Percentiles rank a stretch among this genome's conserved stretches.
These are phyloP conservation scores for Parafenestella ontariensis DNA, from an alignment of 2,329 filamentous ascomycete species.

Conservation along the genomic window DNA sequence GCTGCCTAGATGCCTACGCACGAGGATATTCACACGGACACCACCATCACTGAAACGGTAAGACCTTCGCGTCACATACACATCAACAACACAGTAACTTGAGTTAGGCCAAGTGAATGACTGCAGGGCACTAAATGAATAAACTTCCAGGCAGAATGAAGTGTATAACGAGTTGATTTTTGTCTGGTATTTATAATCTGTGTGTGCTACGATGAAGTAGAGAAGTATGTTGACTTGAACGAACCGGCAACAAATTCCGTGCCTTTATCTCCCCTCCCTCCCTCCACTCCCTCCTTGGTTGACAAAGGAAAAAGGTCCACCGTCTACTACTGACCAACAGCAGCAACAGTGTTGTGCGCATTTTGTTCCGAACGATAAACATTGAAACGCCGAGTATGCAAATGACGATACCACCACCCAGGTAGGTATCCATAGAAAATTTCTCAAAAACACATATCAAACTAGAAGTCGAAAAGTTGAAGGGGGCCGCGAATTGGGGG, in stretches of 20 bases:
- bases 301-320: slow-evolving; percentile 17
- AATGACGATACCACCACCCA: slow-evolving; percentile 9
- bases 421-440: slow-evolving; percentile 19
- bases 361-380: slow-evolving; percentile 7
- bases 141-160: neutral
- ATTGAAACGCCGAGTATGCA: slow-evolving; percentile 25
- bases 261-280: neutral
- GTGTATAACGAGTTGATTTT: slow-evolving; percentile 1
- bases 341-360: slow-evolving; percentile 6
- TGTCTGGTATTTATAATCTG: neutral
- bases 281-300: neutral
- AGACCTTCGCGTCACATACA: no score
- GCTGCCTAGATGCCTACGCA: no score
- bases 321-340: neutral
- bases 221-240: neutral
- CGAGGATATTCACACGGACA: no score
- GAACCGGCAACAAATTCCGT: neutral
- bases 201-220: neutral
- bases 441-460: neutral
- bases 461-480: neutral
- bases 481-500: neutral
- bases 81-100: no score
- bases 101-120: no score
- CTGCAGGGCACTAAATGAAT: no score
- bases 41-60: no score